Percentiles rank a stretch among this genome's conserved stretches.
Evolutionary conservation across 2,329 filamentous ascomycete genomes (phyloP).

Genomic region (Paecilomyces variotii): DNA sequence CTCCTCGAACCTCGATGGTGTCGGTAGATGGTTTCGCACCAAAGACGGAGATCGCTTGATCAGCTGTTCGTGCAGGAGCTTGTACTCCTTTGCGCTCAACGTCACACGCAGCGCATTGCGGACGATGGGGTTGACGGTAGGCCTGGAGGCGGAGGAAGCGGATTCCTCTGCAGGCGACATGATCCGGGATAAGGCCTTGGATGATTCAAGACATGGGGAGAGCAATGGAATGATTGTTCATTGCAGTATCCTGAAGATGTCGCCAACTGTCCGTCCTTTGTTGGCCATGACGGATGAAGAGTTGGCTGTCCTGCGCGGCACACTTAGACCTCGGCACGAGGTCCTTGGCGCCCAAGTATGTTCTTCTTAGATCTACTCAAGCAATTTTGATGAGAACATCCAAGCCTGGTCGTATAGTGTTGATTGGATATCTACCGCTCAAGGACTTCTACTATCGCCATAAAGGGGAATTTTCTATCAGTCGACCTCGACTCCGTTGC

Average conservation of each 20-base stretch:
- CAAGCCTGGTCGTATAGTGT: neutral
- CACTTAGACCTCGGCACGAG: neutral
- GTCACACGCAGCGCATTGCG: conserved; percentile 83
- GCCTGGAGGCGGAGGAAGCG: neutral
- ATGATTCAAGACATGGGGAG: neutral
- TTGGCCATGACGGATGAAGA: neutral
- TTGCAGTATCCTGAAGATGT: neutral
- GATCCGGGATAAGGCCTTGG: conserved; percentile 1
- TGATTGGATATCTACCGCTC: neutral
- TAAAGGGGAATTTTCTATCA: neutral
- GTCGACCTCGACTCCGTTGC: neutral
- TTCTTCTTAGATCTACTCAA: neutral
- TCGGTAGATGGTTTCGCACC: conserved; percentile 47
- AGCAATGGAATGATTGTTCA: neutral
- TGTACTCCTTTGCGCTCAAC: conserved; percentile 75
- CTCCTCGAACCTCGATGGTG: conserved; percentile 44
- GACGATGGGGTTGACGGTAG: conserved; percentile 57
- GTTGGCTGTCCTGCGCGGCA: neutral
- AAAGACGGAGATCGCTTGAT: conserved; percentile 59
- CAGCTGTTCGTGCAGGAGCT: conserved; percentile 72
- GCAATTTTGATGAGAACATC: neutral
- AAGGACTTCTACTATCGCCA: neutral
- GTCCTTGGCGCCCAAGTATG: neutral
- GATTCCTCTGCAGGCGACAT: conserved; percentile 18
- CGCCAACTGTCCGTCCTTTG: neutral